Base-by-base conservation (phyloP, 129 eudicot species). In the Silybum marianum region DNA sequence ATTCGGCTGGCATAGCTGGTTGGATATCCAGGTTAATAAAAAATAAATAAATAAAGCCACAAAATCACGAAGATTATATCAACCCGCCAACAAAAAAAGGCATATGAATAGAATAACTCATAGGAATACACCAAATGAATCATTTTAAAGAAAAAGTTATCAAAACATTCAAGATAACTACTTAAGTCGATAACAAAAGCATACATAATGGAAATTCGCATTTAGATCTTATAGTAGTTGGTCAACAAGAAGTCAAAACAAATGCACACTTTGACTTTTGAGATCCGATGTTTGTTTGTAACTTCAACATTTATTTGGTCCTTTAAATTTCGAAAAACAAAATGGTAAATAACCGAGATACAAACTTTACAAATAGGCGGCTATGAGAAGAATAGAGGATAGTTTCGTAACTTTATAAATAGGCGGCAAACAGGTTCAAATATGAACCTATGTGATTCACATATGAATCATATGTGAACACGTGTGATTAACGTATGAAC, bases 261-360 rank as follows among this genome's bases (percentile, higher is more conserved):
- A 4, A 22, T 19, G 25, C 36, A 18, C 68, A 72, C 73, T 81
- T 48, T 13, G 19, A 48, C 18, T 48, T 13, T 13, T 48, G 60
- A 38, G 42, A 32, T 32, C 6, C 36, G 36, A 32, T 32, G 36
- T 32, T 32, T 4, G 36, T 32, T 32, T 32, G 36, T 32, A 32
- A 38, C 10, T 7, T 38, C 10, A 38, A 38, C 40, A 36, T 38
- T 38, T 16, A 44, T 11, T 12, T 1, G 54, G 54, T 44, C 16
- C 16, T 44, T 44, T 18, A 75, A 81, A 82, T 75, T 38, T 68
- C 60, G 7, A 18, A 30, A 21, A 69, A 75, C 51, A 30, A 16
- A 25, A 30, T 46, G 25, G 30, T 67, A 75, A 46, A 69, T 46
- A 11, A 46, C 67, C 51, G 9, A 2, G 58, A 46, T 58, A 82